Conservation (phyloP, 2,329 filamentous ascomycete species). For the Paramyrothecium sp. region DNA sequence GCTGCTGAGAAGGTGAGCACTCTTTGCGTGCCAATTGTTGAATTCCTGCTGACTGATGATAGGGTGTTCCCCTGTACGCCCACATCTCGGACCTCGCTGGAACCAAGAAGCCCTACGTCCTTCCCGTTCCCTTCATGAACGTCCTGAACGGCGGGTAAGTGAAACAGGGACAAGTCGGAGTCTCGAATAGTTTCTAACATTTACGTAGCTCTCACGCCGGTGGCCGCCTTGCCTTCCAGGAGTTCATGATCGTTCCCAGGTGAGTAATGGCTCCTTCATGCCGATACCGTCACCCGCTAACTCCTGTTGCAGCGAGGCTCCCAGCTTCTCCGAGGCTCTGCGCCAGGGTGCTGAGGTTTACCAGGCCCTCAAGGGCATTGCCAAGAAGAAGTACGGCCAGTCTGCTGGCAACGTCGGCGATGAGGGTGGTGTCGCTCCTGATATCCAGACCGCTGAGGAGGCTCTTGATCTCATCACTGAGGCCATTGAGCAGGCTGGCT, state of each 20-base stretch:
- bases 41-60: background rate
- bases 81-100: constrained; percentile 85
- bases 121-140: constrained; percentile 92
- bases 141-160: constrained; percentile 74
- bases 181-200: constrained; percentile 9
- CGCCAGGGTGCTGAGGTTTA: constrained; percentile 97
- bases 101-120: constrained; percentile 88
- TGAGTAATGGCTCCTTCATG: constrained; percentile 38
- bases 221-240: constrained; percentile 92
- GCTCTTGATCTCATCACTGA: constrained; percentile 94
- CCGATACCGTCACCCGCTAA: background rate
- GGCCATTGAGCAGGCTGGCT: constrained; percentile 91
- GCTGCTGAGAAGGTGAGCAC: constrained; percentile 73
- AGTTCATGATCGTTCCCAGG: constrained; percentile 93
- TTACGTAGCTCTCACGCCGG: constrained; percentile 80
- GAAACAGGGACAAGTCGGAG: background rate
- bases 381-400: constrained; percentile 99
- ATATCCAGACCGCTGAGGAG: constrained; percentile 97
- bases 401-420: constrained; percentile 98
- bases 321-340: constrained; percentile 92
- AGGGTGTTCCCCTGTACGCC: constrained; percentile 80
- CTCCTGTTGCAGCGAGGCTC: constrained; percentile 60
- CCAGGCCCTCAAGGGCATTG: constrained; percentile 93
- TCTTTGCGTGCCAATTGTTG: constrained; percentile 2
- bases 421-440: constrained; percentile 98